Evolutionary conservation across 2,329 filamentous ascomycete genomes (phyloP).

Genomic region (Coniochaeta ligniaria): DNA sequence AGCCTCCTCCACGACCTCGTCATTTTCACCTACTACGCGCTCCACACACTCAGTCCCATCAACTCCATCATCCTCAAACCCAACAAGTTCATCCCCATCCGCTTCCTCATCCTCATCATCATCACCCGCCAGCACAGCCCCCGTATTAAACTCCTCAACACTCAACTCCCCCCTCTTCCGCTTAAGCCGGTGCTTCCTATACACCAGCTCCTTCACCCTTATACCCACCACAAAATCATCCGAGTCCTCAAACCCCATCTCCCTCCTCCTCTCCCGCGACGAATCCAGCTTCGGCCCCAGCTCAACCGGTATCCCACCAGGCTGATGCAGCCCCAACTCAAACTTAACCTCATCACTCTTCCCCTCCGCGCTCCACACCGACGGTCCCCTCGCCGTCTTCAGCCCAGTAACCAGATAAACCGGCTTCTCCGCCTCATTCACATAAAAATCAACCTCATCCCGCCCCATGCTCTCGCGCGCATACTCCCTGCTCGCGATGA

Average conservation of each 20-base stretch:
- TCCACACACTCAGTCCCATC: neutral
- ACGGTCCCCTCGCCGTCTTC: constrained; percentile 1
- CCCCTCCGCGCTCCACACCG: neutral
- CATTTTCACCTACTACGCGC: neutral
- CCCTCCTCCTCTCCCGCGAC: neutral
- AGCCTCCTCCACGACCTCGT: neutral
- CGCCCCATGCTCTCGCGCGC: neutral
- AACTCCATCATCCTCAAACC: neutral
- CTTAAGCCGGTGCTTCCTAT: neutral
- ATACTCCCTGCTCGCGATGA: neutral
- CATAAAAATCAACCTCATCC: neutral
- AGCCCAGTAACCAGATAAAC: constrained; percentile 3
- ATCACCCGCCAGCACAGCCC: neutral
- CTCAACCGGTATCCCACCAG: neutral
- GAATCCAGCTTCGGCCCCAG: neutral
- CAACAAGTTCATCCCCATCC: neutral
- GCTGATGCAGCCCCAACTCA: neutral
- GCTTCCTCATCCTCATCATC: neutral
- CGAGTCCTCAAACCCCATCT: neutral
- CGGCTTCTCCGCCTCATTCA: neutral
- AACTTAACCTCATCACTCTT: neutral
- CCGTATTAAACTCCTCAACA: neutral
- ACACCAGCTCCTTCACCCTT: neutral
- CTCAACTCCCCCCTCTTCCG: neutral
- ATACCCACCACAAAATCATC: neutral